A percentile compares a stretch with the other conserved stretches of the same genome.
These are phyloP conservation scores for Aspergillus ochraceoroseus DNA, from an alignment of 2,329 filamentous ascomycete species.

Conservation along the genomic window DNA sequence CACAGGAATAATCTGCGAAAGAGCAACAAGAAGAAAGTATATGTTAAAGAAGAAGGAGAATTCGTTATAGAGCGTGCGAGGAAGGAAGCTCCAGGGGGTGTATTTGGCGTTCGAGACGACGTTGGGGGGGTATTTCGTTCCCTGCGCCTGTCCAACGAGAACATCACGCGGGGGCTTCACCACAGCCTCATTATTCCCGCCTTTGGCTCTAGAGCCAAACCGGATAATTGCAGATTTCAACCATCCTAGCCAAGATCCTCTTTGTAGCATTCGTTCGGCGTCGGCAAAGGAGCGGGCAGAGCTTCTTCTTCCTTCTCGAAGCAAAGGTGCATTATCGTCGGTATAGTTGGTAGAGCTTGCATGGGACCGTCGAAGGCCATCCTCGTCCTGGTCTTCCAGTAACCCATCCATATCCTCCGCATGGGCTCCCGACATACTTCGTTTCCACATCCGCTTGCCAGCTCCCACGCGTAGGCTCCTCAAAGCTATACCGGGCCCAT, in stretches of 20 bases:
- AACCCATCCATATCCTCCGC: constrained; percentile 62
- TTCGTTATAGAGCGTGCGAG: constrained; percentile 92
- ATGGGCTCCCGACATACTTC: constrained; percentile 42
- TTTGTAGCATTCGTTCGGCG: constrained; percentile 42
- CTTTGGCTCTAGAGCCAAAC: constrained; percentile 26
- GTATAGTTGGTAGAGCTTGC: constrained; percentile 52
- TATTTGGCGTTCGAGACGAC: constrained; percentile 97
- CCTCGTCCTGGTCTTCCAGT: constrained; percentile 58
- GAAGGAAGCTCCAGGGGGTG: constrained; percentile 88
- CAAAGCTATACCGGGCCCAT: constrained; percentile 42
- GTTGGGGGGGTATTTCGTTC: constrained; percentile 78
- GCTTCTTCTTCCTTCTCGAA: constrained; percentile 49
- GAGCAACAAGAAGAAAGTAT: constrained; percentile 91
- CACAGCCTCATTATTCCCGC: constrained; percentile 41
- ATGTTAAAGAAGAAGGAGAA: constrained; percentile 99
- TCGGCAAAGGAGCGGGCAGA: constrained; percentile 31
- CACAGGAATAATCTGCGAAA: constrained; percentile 86
- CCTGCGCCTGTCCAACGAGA: constrained; percentile 67
- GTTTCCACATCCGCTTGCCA: constrained; percentile 41
- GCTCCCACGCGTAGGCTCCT: constrained; percentile 50
- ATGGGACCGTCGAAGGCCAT: constrained; percentile 55
- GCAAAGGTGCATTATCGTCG: constrained; percentile 70
- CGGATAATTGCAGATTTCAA: constrained; percentile 52
- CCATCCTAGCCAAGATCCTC: constrained; percentile 58
- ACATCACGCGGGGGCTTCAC: constrained; percentile 63